These are phyloP conservation scores for Colletotrichum tofieldiae DNA, from an alignment of 2,329 filamentous ascomycete species.

Conservation along the genomic window DNA sequence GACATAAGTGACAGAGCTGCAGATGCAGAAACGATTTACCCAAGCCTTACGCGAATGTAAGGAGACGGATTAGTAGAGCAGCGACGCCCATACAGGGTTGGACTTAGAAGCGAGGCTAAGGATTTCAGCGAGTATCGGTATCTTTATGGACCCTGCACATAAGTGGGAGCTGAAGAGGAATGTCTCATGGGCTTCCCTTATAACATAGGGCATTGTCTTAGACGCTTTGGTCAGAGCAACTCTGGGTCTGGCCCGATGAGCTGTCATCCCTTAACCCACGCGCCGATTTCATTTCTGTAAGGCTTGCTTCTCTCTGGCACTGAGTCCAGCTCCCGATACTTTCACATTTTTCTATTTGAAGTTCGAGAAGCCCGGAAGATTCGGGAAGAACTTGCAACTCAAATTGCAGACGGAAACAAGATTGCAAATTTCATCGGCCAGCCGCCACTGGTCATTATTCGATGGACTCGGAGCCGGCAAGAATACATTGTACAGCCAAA, in stretches of 20 bases:
- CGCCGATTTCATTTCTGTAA: not conserved
- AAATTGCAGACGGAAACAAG: not conserved
- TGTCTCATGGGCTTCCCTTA: not conserved
- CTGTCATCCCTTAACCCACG: not conserved
- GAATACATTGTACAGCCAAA: not conserved
- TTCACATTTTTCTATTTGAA: not conserved
- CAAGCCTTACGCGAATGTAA: not conserved
- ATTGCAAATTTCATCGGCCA: not conserved
- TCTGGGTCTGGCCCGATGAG: not conserved
- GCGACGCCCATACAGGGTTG: not conserved
- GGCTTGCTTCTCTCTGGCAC: not conserved
- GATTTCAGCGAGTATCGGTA: not conserved
- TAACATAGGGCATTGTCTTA: conserved; percentile 17
- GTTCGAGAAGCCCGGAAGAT: not conserved
- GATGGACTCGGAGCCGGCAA: not conserved
- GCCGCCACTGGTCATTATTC: not conserved
- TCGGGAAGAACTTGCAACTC: not conserved
- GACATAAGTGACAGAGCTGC: conserved; percentile 11
- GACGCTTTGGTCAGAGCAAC: conserved; percentile 2
- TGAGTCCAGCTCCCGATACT: not conserved
- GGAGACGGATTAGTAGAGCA: too few species aligned
- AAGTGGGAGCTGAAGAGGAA: not conserved
- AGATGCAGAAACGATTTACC: not conserved
- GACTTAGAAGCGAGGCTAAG: not conserved
- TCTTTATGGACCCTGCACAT: not conserved